Conservation (phyloP, 345 rosid genomes). For the Populus euphratica region DNA sequence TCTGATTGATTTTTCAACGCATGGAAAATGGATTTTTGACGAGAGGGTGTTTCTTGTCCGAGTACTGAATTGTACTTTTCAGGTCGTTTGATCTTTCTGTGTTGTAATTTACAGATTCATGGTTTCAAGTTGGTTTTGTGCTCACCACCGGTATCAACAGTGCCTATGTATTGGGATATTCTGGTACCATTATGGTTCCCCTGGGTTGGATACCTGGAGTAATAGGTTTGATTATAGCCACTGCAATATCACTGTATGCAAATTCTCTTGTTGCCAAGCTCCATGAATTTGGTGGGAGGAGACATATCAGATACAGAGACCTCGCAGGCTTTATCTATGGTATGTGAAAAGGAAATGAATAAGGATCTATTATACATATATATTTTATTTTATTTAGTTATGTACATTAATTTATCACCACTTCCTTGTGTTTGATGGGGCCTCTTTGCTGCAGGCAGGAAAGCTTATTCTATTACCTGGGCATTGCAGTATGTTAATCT, state of each 20-base stretch:
- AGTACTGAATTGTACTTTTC: not conserved
- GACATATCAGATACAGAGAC: constrained; percentile 93
- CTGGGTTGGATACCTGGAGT: constrained; percentile 84
- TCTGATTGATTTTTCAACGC: not conserved
- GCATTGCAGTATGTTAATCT: constrained; percentile 51
- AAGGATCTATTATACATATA: not conserved
- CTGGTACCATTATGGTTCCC: constrained; percentile 86
- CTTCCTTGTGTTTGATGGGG: not conserved
- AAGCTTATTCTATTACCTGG: constrained; percentile 33
- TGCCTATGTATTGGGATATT: constrained; percentile 82
- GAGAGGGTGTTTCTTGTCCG: not conserved
- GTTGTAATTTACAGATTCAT: constrained; percentile 60
- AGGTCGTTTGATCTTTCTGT: not conserved
- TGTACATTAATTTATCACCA: not conserved
- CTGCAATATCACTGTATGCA: constrained; percentile 69
- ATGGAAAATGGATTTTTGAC: not conserved
- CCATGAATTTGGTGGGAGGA: constrained; percentile 78
- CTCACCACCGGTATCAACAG: constrained; percentile 88
- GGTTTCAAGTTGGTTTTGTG: constrained; percentile 82
- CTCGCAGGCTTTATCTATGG: constrained; percentile 81
- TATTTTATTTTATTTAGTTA: not conserved
- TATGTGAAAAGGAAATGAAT: constrained; percentile 13
- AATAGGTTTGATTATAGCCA: constrained; percentile 59
- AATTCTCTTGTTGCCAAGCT: constrained; percentile 77
- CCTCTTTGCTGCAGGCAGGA: constrained; percentile 14